A percentile compares a stretch with the other conserved stretches of the same genome.
Evolutionary conservation across 257 asterid genomes (phyloP).

Genomic region (Solanum chilense): DNA sequence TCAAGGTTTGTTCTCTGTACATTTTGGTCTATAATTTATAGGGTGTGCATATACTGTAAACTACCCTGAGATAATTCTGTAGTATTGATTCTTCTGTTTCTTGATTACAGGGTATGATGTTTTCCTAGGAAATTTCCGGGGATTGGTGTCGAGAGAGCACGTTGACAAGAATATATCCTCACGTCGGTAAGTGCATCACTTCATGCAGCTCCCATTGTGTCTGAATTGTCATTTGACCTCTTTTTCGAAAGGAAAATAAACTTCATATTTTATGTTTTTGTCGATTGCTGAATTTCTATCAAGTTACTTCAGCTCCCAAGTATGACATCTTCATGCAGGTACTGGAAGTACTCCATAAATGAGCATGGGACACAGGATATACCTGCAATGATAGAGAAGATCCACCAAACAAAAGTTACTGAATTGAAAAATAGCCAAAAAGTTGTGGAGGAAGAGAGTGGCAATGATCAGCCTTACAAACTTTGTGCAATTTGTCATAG

Average conservation of each 20-base stretch:
- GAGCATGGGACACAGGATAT: slow-evolving; percentile 91
- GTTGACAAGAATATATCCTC: slow-evolving; percentile 69
- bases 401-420: slow-evolving; percentile 71
- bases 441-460: slow-evolving; percentile 30
- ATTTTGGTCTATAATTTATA: not conserved
- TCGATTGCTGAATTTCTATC: not conserved
- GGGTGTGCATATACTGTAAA: not conserved
- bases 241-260: not conserved
- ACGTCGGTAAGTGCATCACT: slow-evolving; percentile 47
- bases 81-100: not conserved
- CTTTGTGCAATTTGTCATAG: slow-evolving; percentile 88
- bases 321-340: slow-evolving; percentile 36
- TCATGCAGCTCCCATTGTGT: not conserved
- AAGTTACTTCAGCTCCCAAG: not conserved
- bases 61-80: not conserved
- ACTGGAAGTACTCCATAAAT: slow-evolving; percentile 85
- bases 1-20: slow-evolving; percentile 57
- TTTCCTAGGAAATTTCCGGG: slow-evolving; percentile 90
- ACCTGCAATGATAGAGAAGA: slow-evolving; percentile 94
- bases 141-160: slow-evolving; percentile 90
- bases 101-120: slow-evolving; percentile 80
- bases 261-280: not conserved
- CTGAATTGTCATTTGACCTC: not conserved
- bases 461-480: slow-evolving; percentile 61
- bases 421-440: slow-evolving; percentile 44